Evolutionary conservation across 352 stramenopile genomes (phyloP).

Genomic region (Pythium dissotocum): DNA sequence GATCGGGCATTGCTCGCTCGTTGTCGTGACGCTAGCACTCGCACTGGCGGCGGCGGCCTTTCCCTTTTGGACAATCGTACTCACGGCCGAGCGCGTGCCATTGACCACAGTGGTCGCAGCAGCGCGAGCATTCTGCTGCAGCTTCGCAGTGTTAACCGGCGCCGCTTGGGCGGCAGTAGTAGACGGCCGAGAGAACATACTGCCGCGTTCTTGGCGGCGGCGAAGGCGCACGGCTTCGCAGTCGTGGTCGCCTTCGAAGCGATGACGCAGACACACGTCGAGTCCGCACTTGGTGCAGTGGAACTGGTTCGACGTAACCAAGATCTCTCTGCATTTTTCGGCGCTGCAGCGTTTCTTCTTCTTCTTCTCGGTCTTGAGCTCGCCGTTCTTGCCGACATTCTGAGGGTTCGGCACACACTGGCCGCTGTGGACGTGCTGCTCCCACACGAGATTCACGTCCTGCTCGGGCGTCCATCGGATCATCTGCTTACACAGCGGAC

Average conservation of each 20-base stretch:
- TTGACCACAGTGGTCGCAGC: conserved; percentile 24
- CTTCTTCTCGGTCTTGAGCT: conserved; percentile 43
- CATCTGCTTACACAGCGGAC: conserved; percentile 62
- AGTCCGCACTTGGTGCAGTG: conserved; percentile 66
- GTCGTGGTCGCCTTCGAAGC: conserved; percentile 76
- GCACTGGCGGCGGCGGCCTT: conserved; percentile 19
- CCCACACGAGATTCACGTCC: conserved; percentile 77
- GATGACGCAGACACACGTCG: conserved; percentile 74
- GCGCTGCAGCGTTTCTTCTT: conserved; percentile 76
- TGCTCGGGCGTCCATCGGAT: conserved; percentile 73
- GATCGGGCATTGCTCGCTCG: conserved; percentile 65
- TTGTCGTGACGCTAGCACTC: conserved; percentile 31
- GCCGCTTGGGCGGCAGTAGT: background rate
- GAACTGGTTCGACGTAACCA: conserved; percentile 74
- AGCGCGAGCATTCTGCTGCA: conserved; percentile 26
- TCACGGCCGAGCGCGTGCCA: conserved; percentile 25
- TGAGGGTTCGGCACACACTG: conserved; percentile 43
- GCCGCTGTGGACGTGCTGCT: conserved; percentile 61
- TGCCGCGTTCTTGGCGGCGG: conserved; percentile 35
- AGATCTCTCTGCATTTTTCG: conserved; percentile 54
- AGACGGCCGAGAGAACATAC: conserved; percentile 10
- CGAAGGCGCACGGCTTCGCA: conserved; percentile 41
- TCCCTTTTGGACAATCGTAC: conserved; percentile 26
- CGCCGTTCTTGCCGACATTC: conserved; percentile 12
- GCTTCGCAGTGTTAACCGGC: conserved; percentile 15